Evolutionary conservation across 2,329 filamentous ascomycete species (phyloP).

Genomic region (Leptographium radiaticola): DNA sequence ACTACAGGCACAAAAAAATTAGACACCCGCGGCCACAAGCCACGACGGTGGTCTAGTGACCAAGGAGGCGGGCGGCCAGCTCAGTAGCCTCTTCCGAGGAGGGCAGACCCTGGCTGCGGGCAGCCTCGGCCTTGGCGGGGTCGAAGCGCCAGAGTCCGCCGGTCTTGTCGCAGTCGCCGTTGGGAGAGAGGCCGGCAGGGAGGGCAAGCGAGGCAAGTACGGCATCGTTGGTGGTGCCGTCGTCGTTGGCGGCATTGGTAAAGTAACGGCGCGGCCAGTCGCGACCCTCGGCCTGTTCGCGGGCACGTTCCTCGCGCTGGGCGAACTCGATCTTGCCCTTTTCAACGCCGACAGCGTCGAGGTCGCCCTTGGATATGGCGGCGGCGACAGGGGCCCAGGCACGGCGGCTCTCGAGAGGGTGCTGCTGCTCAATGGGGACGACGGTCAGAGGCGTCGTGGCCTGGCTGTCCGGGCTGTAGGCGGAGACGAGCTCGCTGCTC

Average conservation of each 20-base stretch:
- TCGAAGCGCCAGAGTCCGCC: constrained; percentile 49
- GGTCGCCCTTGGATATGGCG: constrained; percentile 69
- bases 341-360: constrained; percentile 64
- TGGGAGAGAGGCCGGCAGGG: constrained; percentile 30
- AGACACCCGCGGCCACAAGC: not conserved
- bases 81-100: constrained; percentile 21
- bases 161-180: constrained; percentile 47
- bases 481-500: constrained; percentile 36
- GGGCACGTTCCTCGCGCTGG: constrained; percentile 60
- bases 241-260: constrained; percentile 31
- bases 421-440: constrained; percentile 62
- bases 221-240: constrained; percentile 22
- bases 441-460: constrained; percentile 57
- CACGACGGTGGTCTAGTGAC: constrained; percentile 14
- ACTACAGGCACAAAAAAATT: not conserved
- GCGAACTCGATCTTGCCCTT: constrained; percentile 85
- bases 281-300: constrained; percentile 61
- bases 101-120: constrained; percentile 16
- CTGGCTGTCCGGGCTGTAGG: constrained; percentile 44
- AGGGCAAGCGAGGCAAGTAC: constrained; percentile 31
- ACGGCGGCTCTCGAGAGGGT: constrained; percentile 73
- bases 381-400: constrained; percentile 80
- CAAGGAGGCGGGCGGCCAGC: constrained; percentile 20
- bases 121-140: constrained; percentile 28
- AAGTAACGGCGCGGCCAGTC: constrained; percentile 84